These are phyloP conservation scores for Carex parvula DNA, from an alignment of 176 grass and related monocot species.

Conservation along the genomic window DNA sequence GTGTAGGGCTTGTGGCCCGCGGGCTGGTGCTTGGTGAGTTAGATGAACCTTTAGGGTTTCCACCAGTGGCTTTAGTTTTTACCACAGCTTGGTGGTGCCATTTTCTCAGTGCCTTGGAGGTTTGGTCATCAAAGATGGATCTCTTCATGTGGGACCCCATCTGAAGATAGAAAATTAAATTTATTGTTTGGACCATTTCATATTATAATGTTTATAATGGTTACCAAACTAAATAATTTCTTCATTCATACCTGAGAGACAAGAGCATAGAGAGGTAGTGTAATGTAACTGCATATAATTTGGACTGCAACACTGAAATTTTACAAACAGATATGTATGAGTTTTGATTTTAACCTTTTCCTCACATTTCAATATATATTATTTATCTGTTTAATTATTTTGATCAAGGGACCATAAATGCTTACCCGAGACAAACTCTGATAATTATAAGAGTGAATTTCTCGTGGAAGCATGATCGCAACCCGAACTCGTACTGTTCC, in stretches of 20 bases:
- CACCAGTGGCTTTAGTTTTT: constrained; percentile 36
- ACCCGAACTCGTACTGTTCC: constrained; percentile 79
- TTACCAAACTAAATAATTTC: not conserved
- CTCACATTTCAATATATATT: not conserved
- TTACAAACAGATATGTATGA: not conserved
- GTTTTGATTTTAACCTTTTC: not conserved
- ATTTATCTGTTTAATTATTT: not conserved
- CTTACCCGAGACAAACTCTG: constrained; percentile 74
- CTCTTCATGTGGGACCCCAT: constrained; percentile 95
- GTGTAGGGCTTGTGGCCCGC: not conserved
- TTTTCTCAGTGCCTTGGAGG: constrained; percentile 88
- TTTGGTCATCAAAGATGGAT: constrained; percentile 95
- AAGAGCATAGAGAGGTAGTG: constrained; percentile 64
- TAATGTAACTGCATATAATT: constrained; percentile 81
- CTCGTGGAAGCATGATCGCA: constrained; percentile 90
- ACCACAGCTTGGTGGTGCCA: constrained; percentile 81
- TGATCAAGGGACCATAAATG: not conserved
- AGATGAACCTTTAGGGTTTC: not conserved
- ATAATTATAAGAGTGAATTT: constrained; percentile 43
- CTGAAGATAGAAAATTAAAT: constrained; percentile 29
- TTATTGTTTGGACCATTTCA: not conserved
- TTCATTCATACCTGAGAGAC: constrained; percentile 46
- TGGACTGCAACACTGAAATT: constrained; percentile 56
- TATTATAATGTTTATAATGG: not conserved
- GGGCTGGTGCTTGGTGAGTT: constrained; percentile 26